Conservation (phyloP, 2,329 filamentous ascomycete species). For the Penicillium sp. region DNA sequence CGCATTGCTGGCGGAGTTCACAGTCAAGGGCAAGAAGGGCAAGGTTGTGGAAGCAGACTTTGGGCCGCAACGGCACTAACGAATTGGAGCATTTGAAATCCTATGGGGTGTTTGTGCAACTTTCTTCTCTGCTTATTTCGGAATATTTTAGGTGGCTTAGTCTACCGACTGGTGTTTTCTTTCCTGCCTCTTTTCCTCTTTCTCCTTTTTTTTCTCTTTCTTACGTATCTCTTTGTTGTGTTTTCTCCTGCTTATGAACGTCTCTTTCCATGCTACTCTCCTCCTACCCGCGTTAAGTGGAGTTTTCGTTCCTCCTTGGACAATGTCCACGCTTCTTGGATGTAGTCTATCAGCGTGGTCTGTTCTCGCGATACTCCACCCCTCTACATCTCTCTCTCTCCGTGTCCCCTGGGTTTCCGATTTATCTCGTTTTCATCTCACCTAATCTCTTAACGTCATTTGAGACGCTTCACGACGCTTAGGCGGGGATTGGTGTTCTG, state of each 20-base stretch:
- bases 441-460: conserved; percentile 27
- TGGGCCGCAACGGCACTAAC: conserved; percentile 50
- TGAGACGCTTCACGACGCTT: conserved; percentile 25
- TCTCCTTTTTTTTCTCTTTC: neutral
- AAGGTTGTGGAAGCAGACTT: conserved; percentile 68
- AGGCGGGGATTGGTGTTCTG: conserved; percentile 30
- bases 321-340: conserved; percentile 27
- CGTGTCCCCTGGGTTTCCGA: conserved; percentile 23
- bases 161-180: conserved; percentile 26
- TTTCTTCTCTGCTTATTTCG: conserved; percentile 38
- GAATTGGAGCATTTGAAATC: conserved; percentile 38
- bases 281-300: conserved; percentile 15
- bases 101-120: conserved; percentile 41
- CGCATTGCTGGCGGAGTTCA: conserved; percentile 84
- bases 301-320: conserved; percentile 11
- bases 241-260: conserved; percentile 26
- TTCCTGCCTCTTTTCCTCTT: neutral
- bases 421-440: conserved; percentile 29
- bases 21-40: conserved; percentile 84
- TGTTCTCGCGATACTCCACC: conserved; percentile 12
- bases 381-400: conserved; percentile 8
- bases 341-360: conserved; percentile 31
- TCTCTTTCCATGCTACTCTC: conserved; percentile 18
- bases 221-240: conserved; percentile 20
- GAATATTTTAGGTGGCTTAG: conserved; percentile 37